phyloP scores from a whole-genome alignment of 177 flowering plant genomes.

The Vitis hybrid region DNA sequence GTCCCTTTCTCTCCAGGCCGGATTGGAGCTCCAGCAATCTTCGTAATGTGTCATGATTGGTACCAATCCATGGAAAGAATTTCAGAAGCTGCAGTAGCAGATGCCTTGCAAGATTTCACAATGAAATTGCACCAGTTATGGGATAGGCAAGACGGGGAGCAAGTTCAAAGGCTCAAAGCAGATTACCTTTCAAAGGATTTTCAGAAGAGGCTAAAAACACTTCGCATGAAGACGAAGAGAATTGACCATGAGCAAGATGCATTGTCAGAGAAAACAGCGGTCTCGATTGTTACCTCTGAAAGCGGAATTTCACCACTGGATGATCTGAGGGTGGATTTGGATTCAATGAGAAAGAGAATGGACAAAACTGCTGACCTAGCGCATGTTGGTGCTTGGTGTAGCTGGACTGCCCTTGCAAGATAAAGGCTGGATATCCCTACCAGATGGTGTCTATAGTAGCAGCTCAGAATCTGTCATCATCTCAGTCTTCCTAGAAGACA shows the following conservation, averaged over 20 bases:
- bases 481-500: too few relatives aligned
- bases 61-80: conserved; percentile 63
- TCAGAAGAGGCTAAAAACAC: conserved; percentile 49
- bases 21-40: too few relatives aligned
- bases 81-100: conserved; percentile 25
- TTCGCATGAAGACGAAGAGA: conserved; percentile 43
- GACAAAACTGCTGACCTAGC: too few relatives aligned
- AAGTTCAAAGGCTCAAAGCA: conserved; percentile 64
- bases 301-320: conserved; percentile 61
- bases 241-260: conserved; percentile 38
- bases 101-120: too few relatives aligned
- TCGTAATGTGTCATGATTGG: conserved; percentile 52
- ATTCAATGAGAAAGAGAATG: conserved; percentile 66
- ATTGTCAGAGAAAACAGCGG: conserved; percentile 38
- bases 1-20: too few relatives aligned
- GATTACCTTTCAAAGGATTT: conserved; percentile 69
- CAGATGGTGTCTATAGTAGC: too few relatives aligned
- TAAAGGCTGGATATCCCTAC: too few relatives aligned
- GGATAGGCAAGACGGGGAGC: conserved; percentile 90
- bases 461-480: too few relatives aligned
- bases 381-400: too few relatives aligned
- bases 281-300: conserved; percentile 50
- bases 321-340: conserved; percentile 77
- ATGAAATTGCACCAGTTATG: conserved; percentile 29
- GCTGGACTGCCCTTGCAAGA: too few relatives aligned